phyloP scores from a whole-genome alignment of 1,284 basidiomycete genomes.

The Chondrostereum purpureum region DNA sequence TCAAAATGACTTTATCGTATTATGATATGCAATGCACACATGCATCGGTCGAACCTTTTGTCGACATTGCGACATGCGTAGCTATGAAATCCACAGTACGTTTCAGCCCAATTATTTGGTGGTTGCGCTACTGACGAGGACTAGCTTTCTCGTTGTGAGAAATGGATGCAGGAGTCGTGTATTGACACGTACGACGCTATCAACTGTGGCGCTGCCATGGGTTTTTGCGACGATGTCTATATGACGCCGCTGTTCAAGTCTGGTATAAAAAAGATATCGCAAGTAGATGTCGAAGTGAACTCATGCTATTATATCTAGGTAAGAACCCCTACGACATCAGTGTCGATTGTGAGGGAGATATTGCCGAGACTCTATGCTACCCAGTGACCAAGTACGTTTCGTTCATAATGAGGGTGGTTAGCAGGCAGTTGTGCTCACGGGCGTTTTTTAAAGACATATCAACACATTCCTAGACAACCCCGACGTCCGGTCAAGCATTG shows the following conservation, averaged over 20 bases:
- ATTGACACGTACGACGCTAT: conserved; percentile 44
- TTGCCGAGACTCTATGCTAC: conserved; percentile 38
- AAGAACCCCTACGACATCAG: conserved; percentile 60
- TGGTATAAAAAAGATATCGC: conserved; percentile 22
- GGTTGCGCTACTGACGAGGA: background rate
- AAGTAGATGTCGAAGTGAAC: background rate
- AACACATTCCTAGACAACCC: conserved; percentile 48
- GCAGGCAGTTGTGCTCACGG: too few species aligned
- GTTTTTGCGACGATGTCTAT: conserved; percentile 39
- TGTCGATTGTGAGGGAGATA: conserved; percentile 43
- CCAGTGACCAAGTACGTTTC: conserved; percentile 35
- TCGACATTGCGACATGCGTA: conserved; percentile 21
- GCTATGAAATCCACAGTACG: background rate
- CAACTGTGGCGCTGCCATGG: conserved; percentile 41
- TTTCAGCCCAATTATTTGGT: conserved; percentile 5
- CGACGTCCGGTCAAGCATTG: conserved; percentile 46
- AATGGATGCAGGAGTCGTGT: conserved; percentile 40
- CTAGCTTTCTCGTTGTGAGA: conserved; percentile 42
- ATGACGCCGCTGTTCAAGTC: conserved; percentile 24
- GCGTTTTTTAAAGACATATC: conserved; percentile 33
- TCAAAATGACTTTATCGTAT: conserved; percentile 33
- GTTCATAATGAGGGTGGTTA: background rate
- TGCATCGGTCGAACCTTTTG: conserved; percentile 37
- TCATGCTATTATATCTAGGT: conserved; percentile 17
- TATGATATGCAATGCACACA: conserved; percentile 45